These are phyloP conservation scores for Diddensiella caesifluorescens DNA, from an alignment of 805 yeast genomes.

Conservation along the genomic window DNA sequence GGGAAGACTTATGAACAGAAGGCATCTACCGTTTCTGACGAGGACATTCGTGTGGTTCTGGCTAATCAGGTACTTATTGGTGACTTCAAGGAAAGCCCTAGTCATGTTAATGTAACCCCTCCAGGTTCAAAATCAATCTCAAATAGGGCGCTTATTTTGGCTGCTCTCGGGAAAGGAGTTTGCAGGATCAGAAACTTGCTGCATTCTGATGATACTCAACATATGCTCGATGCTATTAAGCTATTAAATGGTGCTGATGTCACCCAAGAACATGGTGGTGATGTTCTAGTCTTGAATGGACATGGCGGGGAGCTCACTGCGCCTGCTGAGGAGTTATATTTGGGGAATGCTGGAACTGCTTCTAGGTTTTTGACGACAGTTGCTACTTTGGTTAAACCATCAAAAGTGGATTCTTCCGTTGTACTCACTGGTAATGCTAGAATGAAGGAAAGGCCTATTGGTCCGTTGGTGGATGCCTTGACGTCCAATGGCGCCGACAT, in stretches of 20 bases:
- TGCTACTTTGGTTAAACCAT: slow-evolving; percentile 69
- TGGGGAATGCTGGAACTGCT: slow-evolving; percentile 98
- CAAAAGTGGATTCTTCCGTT: slow-evolving; percentile 40
- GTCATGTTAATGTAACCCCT: slow-evolving; percentile 54
- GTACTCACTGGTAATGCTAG: slow-evolving; percentile 88
- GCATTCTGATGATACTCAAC: slow-evolving; percentile 94
- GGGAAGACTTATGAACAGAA: slow-evolving; percentile 85
- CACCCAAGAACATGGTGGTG: slow-evolving; percentile 81
- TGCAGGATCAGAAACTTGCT: slow-evolving; percentile 79
- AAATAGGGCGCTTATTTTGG: slow-evolving; percentile 86
- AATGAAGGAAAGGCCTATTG: slow-evolving; percentile 97
- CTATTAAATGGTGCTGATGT: slow-evolving; percentile 77
- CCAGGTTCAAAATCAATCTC: slow-evolving; percentile 98
- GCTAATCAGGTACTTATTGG: slow-evolving; percentile 75
- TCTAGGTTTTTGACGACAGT: slow-evolving; percentile 90
- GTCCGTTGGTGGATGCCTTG: slow-evolving; percentile 90
- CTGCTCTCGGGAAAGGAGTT: slow-evolving; percentile 84
- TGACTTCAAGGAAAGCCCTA: slow-evolving; percentile 40
- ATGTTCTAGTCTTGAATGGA: slow-evolving; percentile 76
- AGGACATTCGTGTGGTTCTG: slow-evolving; percentile 71
- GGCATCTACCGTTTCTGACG: slow-evolving; percentile 80
- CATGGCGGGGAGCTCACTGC: slow-evolving; percentile 69
- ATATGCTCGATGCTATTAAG: slow-evolving; percentile 84
- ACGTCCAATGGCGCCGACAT: slow-evolving; percentile 71
- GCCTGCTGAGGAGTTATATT: slow-evolving; percentile 61